Conservation (phyloP, 495 filamentous ascomycete genomes). For the Neurospora sp. region DNA sequence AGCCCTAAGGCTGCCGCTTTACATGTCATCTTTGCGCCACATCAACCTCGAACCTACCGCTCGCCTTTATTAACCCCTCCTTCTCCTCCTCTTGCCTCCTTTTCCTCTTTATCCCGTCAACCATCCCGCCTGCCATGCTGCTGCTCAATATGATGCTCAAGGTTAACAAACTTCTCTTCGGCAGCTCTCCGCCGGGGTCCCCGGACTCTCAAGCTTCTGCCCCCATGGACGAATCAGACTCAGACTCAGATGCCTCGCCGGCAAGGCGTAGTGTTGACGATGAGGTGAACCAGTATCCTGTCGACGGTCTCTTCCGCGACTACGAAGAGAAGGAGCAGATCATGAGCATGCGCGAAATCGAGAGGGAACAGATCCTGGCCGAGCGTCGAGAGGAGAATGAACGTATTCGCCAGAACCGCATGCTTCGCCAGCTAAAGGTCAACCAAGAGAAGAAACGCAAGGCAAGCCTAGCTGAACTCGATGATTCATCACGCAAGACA, state of each 20-base stretch:
- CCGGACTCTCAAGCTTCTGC: slow-evolving; percentile 70
- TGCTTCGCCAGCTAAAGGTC: slow-evolving; percentile 71
- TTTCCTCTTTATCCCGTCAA: not conserved
- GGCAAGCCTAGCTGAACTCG: slow-evolving; percentile 60
- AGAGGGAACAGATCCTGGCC: slow-evolving; percentile 81
- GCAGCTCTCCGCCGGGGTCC: slow-evolving; percentile 45
- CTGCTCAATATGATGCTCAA: not conserved
- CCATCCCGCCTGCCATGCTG: slow-evolving; percentile 2
- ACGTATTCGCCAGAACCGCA: slow-evolving; percentile 67
- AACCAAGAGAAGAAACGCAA: slow-evolving; percentile 70
- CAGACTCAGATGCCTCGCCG: slow-evolving; percentile 52
- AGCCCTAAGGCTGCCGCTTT: not conserved
- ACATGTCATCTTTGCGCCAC: not conserved
- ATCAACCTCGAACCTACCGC: not conserved
- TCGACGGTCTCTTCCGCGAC: slow-evolving; percentile 79
- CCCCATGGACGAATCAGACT: slow-evolving; percentile 84
- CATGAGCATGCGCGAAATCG: slow-evolving; percentile 77
- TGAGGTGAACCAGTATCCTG: slow-evolving; percentile 63
- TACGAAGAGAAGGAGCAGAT: slow-evolving; percentile 72
- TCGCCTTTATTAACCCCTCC: not conserved
- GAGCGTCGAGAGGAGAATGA: slow-evolving; percentile 77
- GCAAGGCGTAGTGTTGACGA: slow-evolving; percentile 43
- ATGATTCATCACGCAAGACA: slow-evolving; percentile 65
- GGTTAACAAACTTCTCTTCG: not conserved
- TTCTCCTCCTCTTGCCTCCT: not conserved